Percentiles rank a stretch among this genome's conserved stretches.
Evolutionary conservation across 2,329 filamentous ascomycete species (phyloP).

Genomic region (Penicillium expansum): DNA sequence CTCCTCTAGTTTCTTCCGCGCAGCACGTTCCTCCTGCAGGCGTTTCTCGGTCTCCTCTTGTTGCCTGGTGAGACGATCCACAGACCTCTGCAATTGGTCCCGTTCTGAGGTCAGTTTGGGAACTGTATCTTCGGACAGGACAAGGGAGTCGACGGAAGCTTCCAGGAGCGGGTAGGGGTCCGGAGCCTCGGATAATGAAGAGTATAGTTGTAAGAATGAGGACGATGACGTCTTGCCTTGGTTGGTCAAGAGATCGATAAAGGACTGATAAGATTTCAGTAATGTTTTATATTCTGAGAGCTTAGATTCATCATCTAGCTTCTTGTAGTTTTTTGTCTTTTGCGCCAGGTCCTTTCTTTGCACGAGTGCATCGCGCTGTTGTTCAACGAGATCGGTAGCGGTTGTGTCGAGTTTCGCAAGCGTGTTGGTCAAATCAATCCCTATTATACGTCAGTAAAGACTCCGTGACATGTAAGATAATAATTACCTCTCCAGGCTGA

Average conservation of each 20-base stretch:
- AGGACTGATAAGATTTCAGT: slow-evolving; percentile 93
- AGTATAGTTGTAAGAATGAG: slow-evolving; percentile 89
- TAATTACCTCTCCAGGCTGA: slow-evolving; percentile 89
- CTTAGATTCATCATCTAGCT: slow-evolving; percentile 85
- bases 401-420: slow-evolving; percentile 84
- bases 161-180: slow-evolving; percentile 96
- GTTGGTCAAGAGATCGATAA: slow-evolving; percentile 93
- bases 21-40: slow-evolving; percentile 72
- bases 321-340: slow-evolving; percentile 97
- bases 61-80: slow-evolving; percentile 72
- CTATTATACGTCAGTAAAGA: slow-evolving; percentile 46
- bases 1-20: slow-evolving; percentile 72
- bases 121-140: slow-evolving; percentile 86
- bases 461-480: not conserved
- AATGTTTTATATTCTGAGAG: slow-evolving; percentile 83
- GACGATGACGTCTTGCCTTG: slow-evolving; percentile 94
- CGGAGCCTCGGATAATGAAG: slow-evolving; percentile 87
- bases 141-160: slow-evolving; percentile 90
- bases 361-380: slow-evolving; percentile 91
- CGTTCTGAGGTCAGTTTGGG: slow-evolving; percentile 90
- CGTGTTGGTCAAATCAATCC: slow-evolving; percentile 80
- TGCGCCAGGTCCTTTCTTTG: slow-evolving; percentile 97
- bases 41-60: slow-evolving; percentile 78
- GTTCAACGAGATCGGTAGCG: slow-evolving; percentile 89
- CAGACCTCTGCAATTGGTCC: slow-evolving; percentile 74